phyloP scores from a whole-genome alignment of 2,329 filamentous ascomycete genomes.

The Ceratocystis eucalypticola region DNA sequence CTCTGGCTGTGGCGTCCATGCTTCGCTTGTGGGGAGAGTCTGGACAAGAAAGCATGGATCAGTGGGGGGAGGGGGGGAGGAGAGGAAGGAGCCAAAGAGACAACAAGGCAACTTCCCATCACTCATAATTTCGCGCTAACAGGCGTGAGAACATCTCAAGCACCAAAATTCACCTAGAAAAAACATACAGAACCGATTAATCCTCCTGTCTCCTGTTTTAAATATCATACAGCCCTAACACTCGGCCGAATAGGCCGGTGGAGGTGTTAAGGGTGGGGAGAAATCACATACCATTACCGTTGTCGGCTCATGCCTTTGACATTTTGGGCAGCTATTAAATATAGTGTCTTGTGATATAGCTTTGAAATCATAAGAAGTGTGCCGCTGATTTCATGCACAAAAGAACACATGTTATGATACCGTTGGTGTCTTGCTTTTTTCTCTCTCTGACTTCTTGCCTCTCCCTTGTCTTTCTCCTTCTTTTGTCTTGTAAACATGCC shows the following conservation, averaged over 20 bases:
- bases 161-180: background rate
- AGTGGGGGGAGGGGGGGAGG: background rate
- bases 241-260: background rate
- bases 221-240: background rate
- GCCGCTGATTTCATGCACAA: background rate
- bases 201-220: slow-evolving; percentile 1
- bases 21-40: background rate
- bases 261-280: background rate
- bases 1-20: background rate
- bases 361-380: background rate
- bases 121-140: background rate
- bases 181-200: background rate
- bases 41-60: slow-evolving; percentile 3
- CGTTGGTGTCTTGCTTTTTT: slow-evolving; percentile 3
- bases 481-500: background rate
- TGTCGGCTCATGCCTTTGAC: background rate
- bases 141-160: background rate
- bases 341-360: background rate
- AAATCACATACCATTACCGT: background rate
- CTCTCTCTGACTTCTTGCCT: background rate
- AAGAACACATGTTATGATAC: slow-evolving; percentile 4
- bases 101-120: background rate
- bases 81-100: background rate
- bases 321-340: background rate
- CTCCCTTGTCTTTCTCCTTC: background rate